These are phyloP conservation scores for Macrocystidia cucumis DNA, from an alignment of 1,284 basidiomycete genomes.

Conservation along the genomic window DNA sequence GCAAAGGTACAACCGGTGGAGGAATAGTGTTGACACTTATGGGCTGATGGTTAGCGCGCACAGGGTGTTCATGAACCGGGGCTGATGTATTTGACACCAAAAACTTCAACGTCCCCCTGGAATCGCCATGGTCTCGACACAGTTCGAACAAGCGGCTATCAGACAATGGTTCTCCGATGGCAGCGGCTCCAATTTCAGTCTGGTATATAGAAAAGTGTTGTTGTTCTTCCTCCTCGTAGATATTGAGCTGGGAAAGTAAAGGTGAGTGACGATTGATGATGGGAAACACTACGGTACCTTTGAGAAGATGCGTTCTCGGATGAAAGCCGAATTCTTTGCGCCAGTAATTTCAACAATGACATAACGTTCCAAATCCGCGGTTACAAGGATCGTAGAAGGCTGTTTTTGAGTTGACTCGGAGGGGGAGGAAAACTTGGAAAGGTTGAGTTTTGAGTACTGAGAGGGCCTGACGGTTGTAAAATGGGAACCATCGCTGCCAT, in stretches of 20 bases:
- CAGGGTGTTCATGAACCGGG: constrained; percentile 43
- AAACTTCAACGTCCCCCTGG: constrained; percentile 74
- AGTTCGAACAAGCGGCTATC: constrained; percentile 65
- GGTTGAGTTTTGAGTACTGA: constrained; percentile 21
- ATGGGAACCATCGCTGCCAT: constrained; percentile 13
- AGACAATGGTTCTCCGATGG: constrained; percentile 62
- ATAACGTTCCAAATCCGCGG: constrained; percentile 77
- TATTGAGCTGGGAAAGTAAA: constrained; percentile 54
- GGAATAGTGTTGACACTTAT: constrained; percentile 42
- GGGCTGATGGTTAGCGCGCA: constrained; percentile 20
- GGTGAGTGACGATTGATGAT: constrained; percentile 9
- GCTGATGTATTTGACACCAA: constrained; percentile 62
- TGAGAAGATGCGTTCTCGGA: constrained; percentile 80
- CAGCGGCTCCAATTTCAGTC: constrained; percentile 75
- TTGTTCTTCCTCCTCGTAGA: constrained; percentile 75
- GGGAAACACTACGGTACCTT: constrained; percentile 46
- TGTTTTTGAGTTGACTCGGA: constrained; percentile 26
- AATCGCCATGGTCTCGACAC: constrained; percentile 68
- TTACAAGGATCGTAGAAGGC: constrained; percentile 64
- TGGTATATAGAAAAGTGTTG: constrained; percentile 73
- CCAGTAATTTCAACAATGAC: constrained; percentile 73
- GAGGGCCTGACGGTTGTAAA: constrained; percentile 21
- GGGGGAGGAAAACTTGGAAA: constrained; percentile 14
- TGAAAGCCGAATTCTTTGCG: constrained; percentile 60
- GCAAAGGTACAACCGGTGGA: constrained; percentile 40